A percentile compares a stretch with the other conserved stretches of the same genome.
These are phyloP conservation scores for Arabidopsis hybrid DNA, from an alignment of 441 rosid genomes.

Conservation along the genomic window DNA sequence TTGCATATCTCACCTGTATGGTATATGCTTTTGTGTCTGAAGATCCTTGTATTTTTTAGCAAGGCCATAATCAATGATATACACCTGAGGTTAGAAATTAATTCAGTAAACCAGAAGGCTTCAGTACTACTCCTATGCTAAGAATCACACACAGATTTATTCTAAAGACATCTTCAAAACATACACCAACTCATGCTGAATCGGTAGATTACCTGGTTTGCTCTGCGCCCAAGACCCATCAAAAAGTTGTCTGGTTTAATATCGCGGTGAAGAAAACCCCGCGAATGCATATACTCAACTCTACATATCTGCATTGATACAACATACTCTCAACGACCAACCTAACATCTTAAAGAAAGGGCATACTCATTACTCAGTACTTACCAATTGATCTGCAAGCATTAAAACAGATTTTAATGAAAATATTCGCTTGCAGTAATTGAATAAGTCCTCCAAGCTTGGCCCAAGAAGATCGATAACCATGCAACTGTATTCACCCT, in stretches of 20 bases:
- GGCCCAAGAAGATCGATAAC: conserved; percentile 85
- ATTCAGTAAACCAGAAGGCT: neutral
- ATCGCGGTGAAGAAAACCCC: conserved; percentile 84
- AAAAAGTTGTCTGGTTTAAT: conserved; percentile 83
- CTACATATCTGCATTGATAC: conserved; percentile 58
- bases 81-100: conserved; percentile 50
- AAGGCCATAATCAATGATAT: conserved; percentile 69
- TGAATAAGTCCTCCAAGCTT: conserved; percentile 75
- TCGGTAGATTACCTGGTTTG: conserved; percentile 62
- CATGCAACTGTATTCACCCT: conserved; percentile 72
- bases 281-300: conserved; percentile 77
- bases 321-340: conserved; percentile 16
- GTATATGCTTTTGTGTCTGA: conserved; percentile 69
- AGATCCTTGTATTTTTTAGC: conserved; percentile 71
- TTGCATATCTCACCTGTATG: conserved; percentile 54
- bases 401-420: conserved; percentile 70
- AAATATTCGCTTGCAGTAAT: conserved; percentile 70
- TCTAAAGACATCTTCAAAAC: neutral
- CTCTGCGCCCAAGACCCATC: conserved; percentile 81
- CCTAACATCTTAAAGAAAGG: neutral
- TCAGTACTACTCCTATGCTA: conserved; percentile 4
- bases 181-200: conserved; percentile 1
- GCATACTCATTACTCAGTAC: conserved; percentile 46
- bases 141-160: neutral
- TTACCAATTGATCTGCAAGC: conserved; percentile 82